Conservation (phyloP, 805 yeast species). For the Starmerella bombicola region DNA sequence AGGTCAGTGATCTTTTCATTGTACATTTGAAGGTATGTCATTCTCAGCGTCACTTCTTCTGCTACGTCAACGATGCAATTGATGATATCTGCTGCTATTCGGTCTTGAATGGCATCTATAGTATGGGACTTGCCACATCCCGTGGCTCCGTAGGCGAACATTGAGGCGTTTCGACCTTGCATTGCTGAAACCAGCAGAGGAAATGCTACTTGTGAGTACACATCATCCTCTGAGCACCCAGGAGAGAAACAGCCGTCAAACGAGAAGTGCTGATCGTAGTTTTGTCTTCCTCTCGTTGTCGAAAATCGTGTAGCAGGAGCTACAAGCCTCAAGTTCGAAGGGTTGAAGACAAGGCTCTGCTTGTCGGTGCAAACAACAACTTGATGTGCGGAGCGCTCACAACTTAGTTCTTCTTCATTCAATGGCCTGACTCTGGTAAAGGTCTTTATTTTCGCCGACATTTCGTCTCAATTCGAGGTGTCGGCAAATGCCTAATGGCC, state of each 20-base stretch:
- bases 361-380: slow-evolving; percentile 73
- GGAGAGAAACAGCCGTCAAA: slow-evolving; percentile 73
- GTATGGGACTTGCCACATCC: slow-evolving; percentile 98
- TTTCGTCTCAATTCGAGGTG: no score
- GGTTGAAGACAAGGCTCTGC: slow-evolving; percentile 76
- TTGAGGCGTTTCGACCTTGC: slow-evolving; percentile 81
- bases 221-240: slow-evolving; percentile 49
- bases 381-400: background rate
- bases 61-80: slow-evolving; percentile 13
- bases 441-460: background rate
- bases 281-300: slow-evolving; percentile 4
- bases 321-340: slow-evolving; percentile 34
- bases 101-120: slow-evolving; percentile 66
- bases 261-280: slow-evolving; percentile 36
- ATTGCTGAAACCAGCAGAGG: slow-evolving; percentile 58
- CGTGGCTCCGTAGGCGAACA: slow-evolving; percentile 90
- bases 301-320: slow-evolving; percentile 13
- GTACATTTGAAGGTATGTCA: slow-evolving; percentile 65
- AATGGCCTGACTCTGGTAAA: background rate
- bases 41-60: background rate
- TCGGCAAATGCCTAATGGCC: no score
- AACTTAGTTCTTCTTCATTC: background rate
- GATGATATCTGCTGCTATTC: slow-evolving; percentile 68
- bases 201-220: slow-evolving; percentile 51
- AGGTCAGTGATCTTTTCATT: slow-evolving; percentile 81